Evolutionary conservation across 139 green algal genomes (phyloP).

Genomic region (Raphidocelis subcapitata): DNA sequence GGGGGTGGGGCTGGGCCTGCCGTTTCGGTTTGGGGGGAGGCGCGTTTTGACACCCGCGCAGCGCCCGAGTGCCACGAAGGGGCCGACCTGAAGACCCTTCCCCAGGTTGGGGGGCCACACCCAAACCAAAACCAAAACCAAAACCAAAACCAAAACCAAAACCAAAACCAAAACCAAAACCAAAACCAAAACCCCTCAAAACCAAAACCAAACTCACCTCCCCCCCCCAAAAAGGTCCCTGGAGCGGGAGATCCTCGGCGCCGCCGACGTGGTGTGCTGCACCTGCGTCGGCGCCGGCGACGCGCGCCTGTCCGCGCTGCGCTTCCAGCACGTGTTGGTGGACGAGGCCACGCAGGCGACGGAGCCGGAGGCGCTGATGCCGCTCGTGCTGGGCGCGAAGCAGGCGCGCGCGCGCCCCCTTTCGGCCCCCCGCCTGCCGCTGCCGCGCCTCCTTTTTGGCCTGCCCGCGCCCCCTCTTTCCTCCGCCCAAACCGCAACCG

Average conservation of each 20-base stretch:
- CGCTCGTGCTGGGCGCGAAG: constrained; percentile 94
- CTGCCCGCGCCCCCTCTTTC: too few relatives aligned
- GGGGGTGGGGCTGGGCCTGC: neutral
- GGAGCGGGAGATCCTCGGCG: constrained; percentile 87
- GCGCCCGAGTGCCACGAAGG: too few relatives aligned
- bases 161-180: too few relatives aligned
- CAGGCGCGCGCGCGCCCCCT: constrained; percentile 51
- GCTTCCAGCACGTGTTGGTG: constrained; percentile 91
- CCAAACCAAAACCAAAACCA: too few relatives aligned
- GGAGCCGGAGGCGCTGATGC: constrained; percentile 94
- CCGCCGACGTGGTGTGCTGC: constrained; percentile 71
- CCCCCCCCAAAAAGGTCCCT: constrained; percentile 35
- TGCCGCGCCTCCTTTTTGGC: too few relatives aligned
- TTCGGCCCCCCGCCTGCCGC: neutral
- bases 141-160: too few relatives aligned
- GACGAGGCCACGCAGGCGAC: constrained; percentile 95
- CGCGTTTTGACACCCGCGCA: neutral
- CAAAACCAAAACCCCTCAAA: neutral
- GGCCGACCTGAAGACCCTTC: too few relatives aligned
- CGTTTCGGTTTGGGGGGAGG: neutral
- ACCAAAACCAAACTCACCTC: neutral
- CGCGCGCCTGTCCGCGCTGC: constrained; percentile 58
- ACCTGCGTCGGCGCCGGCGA: constrained; percentile 95
- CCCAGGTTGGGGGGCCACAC: too few relatives aligned
- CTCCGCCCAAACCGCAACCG: too few relatives aligned